Conservation (phyloP, 1,139 yeast species). For the Debaryomyces fabryi region DNA sequence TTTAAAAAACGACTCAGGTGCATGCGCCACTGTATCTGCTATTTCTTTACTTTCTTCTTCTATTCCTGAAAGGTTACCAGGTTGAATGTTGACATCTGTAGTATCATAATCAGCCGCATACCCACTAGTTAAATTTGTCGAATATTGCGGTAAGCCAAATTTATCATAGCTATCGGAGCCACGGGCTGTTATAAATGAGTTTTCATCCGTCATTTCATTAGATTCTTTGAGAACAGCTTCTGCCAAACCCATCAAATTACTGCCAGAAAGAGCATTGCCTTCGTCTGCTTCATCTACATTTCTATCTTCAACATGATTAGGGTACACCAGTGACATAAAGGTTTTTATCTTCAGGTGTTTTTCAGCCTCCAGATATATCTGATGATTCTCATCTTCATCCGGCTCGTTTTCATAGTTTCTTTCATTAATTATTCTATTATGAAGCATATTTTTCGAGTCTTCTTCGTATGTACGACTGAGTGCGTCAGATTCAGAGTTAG, state of each 20-base stretch:
- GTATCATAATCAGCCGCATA: slow-evolving; percentile 10
- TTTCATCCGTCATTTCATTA: not conserved
- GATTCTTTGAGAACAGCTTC: slow-evolving; percentile 14
- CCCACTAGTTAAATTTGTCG: slow-evolving; percentile 1
- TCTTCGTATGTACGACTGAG: not conserved
- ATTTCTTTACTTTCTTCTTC: slow-evolving; percentile 3
- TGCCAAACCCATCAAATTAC: slow-evolving; percentile 16
- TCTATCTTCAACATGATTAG: not conserved
- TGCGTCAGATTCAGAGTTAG: not conserved
- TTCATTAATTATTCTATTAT: not conserved
- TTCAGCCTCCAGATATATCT: not conserved
- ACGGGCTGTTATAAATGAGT: not conserved
- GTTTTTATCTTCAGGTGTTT: not conserved
- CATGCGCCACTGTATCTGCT: slow-evolving; percentile 6
- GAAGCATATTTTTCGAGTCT: not conserved
- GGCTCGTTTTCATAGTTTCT: slow-evolving; percentile 12
- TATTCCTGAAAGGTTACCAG: not conserved
- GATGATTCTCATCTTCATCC: slow-evolving; percentile 12
- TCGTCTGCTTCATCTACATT: not conserved
- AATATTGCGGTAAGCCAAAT: not conserved
- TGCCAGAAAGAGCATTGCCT: slow-evolving; percentile 7
- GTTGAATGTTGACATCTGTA: slow-evolving; percentile 6
- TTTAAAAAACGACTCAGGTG: slow-evolving; percentile 24
- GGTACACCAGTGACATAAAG: not conserved
- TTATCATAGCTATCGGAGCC: not conserved